phyloP scores from a whole-genome alignment of 164 flowering plant species.

The Magnolia kwangsiensis region DNA sequence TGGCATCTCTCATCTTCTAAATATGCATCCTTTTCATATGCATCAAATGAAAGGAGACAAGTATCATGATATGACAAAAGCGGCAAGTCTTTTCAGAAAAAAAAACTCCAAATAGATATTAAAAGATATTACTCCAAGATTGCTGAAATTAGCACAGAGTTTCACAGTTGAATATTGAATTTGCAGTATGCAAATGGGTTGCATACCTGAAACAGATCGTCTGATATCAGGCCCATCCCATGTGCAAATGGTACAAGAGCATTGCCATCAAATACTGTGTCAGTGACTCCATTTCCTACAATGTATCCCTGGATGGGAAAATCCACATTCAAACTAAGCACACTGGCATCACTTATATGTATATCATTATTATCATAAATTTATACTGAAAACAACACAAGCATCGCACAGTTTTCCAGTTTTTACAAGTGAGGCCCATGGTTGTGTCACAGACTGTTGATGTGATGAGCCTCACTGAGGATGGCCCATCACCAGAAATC shows the following conservation, averaged over 20 bases:
- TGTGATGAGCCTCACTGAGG: neutral
- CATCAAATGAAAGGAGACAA: too few species aligned
- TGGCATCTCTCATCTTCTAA: too few species aligned
- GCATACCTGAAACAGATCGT: conserved; percentile 61
- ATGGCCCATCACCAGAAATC: neutral
- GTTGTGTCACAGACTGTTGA: neutral
- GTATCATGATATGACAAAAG: too few species aligned
- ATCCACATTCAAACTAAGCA: neutral
- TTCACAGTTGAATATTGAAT: neutral
- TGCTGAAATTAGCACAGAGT: too few species aligned
- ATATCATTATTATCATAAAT: neutral
- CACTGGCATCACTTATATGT: neutral
- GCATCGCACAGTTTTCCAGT: neutral
- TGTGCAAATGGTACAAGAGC: conserved; percentile 89
- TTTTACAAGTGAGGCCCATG: neutral
- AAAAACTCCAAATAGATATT: too few species aligned
- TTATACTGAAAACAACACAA: neutral
- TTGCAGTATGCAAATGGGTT: neutral
- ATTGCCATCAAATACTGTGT: conserved; percentile 65
- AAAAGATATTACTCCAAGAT: too few species aligned
- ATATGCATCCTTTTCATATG: too few species aligned
- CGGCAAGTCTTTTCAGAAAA: too few species aligned
- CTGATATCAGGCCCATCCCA: conserved; percentile 92
- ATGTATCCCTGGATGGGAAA: conserved; percentile 59
- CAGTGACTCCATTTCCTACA: conserved; percentile 87